phyloP scores from a whole-genome alignment of 2,329 filamentous ascomycete species.

The Tolypocladium ovalisporum region DNA sequence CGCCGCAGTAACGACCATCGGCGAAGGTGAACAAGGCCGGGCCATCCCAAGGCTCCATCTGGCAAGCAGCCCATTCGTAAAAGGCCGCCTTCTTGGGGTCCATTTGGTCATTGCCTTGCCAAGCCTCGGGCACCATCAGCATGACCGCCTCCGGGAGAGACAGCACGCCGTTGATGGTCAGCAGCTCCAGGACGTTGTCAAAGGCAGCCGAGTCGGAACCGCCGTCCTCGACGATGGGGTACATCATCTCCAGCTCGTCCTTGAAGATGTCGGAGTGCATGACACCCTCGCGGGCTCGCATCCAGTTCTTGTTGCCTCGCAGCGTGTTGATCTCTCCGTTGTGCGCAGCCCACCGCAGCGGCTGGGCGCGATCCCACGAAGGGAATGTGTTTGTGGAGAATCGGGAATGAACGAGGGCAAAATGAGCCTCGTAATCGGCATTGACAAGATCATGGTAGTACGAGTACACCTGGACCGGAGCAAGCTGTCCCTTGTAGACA shows the following conservation, averaged over 20 bases:
- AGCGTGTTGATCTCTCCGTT: slow-evolving; percentile 98
- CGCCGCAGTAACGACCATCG: slow-evolving; percentile 92
- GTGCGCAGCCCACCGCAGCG: slow-evolving; percentile 91
- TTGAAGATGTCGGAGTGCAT: slow-evolving; percentile 89
- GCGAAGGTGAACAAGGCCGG: slow-evolving; percentile 95
- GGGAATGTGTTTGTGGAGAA: slow-evolving; percentile 99
- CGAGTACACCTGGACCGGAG: slow-evolving; percentile 90
- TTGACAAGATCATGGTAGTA: slow-evolving; percentile 97
- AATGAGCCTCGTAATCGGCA: slow-evolving; percentile 94
- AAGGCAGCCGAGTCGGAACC: slow-evolving; percentile 96
- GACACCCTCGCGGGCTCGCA: slow-evolving; percentile 91
- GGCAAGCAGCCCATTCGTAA: slow-evolving; percentile 96
- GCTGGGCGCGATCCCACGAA: slow-evolving; percentile 95
- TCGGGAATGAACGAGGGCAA: slow-evolving; percentile 90
- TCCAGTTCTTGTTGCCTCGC: slow-evolving; percentile 99
- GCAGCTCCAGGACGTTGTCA: slow-evolving; percentile 87
- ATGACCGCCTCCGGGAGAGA: slow-evolving; percentile 94
- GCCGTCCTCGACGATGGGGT: slow-evolving; percentile 92
- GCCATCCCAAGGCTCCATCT: slow-evolving; percentile 99
- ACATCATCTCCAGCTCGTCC: slow-evolving; percentile 80
- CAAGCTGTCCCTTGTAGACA: slow-evolving; percentile 95
- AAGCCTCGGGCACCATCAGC: slow-evolving; percentile 97
- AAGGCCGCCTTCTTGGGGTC: slow-evolving; percentile 93
- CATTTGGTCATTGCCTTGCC: slow-evolving; percentile 89
- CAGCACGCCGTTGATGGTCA: slow-evolving; percentile 91